These are phyloP conservation scores for Metschnikowia cubensis DNA, from an alignment of 805 yeast species.

Conservation along the genomic window DNA sequence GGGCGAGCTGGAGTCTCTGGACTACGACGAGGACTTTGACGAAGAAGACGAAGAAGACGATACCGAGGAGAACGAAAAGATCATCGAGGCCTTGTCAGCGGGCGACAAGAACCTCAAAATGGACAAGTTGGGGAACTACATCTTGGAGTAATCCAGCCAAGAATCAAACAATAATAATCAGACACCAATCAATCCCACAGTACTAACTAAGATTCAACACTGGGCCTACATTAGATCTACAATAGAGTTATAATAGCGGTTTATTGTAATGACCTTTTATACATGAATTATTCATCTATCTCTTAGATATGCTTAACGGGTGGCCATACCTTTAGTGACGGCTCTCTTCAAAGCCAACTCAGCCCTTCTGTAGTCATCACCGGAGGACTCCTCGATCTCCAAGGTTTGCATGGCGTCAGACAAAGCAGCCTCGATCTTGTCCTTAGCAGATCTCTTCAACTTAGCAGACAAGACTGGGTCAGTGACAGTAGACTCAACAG, in stretches of 20 bases:
- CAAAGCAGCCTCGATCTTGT: constrained; percentile 95
- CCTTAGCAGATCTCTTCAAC: constrained; percentile 95
- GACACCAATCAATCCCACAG: too few species aligned
- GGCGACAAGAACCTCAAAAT: constrained; percentile 67
- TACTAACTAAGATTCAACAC: too few species aligned
- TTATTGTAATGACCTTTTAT: constrained; percentile 15
- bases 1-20: constrained; percentile 20
- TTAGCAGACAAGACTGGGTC: constrained; percentile 97
- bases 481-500: constrained; percentile 89
- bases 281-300: constrained; percentile 18
- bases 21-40: constrained; percentile 30
- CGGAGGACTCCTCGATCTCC: constrained; percentile 92
- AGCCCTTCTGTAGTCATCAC: constrained; percentile 98
- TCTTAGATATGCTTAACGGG: constrained; percentile 62
- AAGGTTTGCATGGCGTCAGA: constrained; percentile 98
- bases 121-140: constrained; percentile 82
- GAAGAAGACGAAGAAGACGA: constrained; percentile 27
- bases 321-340: constrained; percentile 98
- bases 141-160: constrained; percentile 43
- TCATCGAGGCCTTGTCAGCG: constrained; percentile 62
- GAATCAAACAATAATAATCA: too few species aligned
- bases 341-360: constrained; percentile 99
- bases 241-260: neutral
- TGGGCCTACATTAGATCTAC: neutral
- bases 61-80: constrained; percentile 47